phyloP scores from a whole-genome alignment of 2,329 filamentous ascomycete species.

The Sporothrix euskadiensis region DNA sequence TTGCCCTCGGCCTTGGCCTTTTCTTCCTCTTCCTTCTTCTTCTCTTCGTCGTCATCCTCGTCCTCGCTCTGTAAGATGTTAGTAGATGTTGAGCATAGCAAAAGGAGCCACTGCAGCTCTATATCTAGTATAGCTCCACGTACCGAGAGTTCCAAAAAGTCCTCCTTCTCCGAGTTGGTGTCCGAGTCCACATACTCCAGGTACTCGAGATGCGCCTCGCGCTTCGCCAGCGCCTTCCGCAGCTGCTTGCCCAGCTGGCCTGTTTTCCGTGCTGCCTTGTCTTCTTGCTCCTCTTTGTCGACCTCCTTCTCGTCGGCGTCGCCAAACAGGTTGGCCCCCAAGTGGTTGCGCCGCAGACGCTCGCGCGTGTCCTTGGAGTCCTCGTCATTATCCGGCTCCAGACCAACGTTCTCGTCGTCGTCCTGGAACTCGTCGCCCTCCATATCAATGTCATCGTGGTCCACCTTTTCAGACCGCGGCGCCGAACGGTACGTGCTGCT shows the following conservation, averaged over 20 bases:
- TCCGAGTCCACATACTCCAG: conserved; percentile 85
- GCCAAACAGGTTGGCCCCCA: conserved; percentile 83
- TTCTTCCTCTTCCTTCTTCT: conserved; percentile 38
- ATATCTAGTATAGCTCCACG: conserved; percentile 2
- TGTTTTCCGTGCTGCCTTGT: conserved; percentile 65
- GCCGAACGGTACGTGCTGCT: conserved; percentile 63
- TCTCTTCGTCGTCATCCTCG: conserved; percentile 30
- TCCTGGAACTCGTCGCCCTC: conserved; percentile 79
- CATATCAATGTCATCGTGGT: conserved; percentile 68
- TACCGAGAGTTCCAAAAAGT: conserved; percentile 40
- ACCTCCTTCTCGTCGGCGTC: conserved; percentile 69
- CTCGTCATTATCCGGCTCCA: conserved; percentile 79
- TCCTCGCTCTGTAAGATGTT: conserved; percentile 45
- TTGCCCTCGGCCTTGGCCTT: conserved; percentile 43
- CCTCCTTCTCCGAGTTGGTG: conserved; percentile 54
- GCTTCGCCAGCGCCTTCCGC: conserved; percentile 77
- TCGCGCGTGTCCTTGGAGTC: conserved; percentile 71
- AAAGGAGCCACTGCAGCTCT: conserved; percentile 7
- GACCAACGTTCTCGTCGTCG: conserved; percentile 76
- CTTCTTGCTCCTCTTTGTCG: conserved; percentile 71
- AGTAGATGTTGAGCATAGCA: conserved; percentile 23
- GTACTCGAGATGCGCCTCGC: conserved; percentile 85
- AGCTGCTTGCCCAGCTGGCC: conserved; percentile 75
- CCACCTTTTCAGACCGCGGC: conserved; percentile 64
- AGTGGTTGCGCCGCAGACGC: conserved; percentile 74